These are phyloP conservation scores for Periconia digitata DNA, from an alignment of 2,329 filamentous ascomycete genomes.

Conservation along the genomic window DNA sequence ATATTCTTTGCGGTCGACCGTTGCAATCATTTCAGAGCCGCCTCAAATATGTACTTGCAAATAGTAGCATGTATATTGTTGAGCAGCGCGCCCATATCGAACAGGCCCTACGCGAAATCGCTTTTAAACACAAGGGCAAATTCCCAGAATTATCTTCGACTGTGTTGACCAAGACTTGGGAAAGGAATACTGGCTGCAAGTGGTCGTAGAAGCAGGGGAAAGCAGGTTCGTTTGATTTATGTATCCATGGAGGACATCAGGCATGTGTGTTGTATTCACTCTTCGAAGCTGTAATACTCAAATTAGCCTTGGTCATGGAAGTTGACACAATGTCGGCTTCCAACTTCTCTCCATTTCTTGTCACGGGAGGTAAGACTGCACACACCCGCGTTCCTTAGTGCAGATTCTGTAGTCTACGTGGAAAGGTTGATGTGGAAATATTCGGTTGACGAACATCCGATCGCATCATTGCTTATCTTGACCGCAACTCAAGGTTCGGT, in stretches of 20 bases:
- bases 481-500: not conserved
- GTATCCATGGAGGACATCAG: too few species aligned
- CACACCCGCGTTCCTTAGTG: too few species aligned
- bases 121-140: constrained; percentile 11
- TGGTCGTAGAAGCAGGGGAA: too few species aligned
- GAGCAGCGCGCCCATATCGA: constrained; percentile 12
- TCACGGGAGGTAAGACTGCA: too few species aligned
- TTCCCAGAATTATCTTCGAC: constrained; percentile 20
- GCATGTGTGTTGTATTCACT: too few species aligned
- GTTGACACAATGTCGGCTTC: too few species aligned
- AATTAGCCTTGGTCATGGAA: too few species aligned
- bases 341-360: too few species aligned
- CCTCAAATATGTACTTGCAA: not conserved
- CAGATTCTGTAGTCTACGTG: too few species aligned
- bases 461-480: not conserved
- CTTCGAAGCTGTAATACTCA: too few species aligned
- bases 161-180: constrained; percentile 18
- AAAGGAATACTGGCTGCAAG: constrained; percentile 15
- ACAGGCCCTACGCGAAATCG: constrained; percentile 11
- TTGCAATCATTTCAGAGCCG: not conserved
- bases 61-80: not conserved
- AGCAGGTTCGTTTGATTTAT: too few species aligned
- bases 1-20: not conserved
- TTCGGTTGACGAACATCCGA: not conserved
- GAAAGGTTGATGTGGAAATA: too few species aligned